phyloP scores from a whole-genome alignment of 2,329 filamentous ascomycete species.

The Microdochium nivale region DNA sequence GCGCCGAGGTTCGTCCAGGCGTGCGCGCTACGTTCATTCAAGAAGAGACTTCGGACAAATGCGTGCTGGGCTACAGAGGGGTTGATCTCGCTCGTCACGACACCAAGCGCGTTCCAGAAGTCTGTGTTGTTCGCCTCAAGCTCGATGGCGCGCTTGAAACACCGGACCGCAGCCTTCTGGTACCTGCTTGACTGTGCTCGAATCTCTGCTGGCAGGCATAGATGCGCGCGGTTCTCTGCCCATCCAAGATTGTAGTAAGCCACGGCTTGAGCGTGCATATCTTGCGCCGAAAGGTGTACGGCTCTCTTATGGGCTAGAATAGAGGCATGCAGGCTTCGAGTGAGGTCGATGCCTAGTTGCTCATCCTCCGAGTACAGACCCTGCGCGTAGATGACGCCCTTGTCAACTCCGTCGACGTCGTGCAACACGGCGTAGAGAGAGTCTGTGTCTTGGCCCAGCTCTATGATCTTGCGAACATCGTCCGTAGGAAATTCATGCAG shows the following conservation, averaged over 20 bases:
- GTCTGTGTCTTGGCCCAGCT: conserved; percentile 38
- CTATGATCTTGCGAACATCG: conserved; percentile 50
- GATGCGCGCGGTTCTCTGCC: conserved; percentile 78
- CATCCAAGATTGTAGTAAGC: conserved; percentile 96
- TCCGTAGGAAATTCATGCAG: conserved; percentile 52
- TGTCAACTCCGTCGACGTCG: conserved; percentile 58
- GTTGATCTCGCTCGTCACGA: conserved; percentile 80
- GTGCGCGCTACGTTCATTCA: conserved; percentile 79
- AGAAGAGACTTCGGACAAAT: conserved; percentile 82
- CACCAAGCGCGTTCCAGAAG: conserved; percentile 94
- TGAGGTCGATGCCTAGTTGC: conserved; percentile 39
- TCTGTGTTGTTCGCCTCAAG: conserved; percentile 88
- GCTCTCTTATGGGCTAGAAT: conserved; percentile 85
- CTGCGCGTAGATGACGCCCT: conserved; percentile 33
- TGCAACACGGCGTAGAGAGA: conserved; percentile 52
- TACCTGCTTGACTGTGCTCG: conserved; percentile 57
- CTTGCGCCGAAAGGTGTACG: conserved; percentile 61
- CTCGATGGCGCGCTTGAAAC: conserved; percentile 94
- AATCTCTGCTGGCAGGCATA: conserved; percentile 45
- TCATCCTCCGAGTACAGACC: conserved; percentile 38
- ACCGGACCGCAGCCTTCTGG: conserved; percentile 72
- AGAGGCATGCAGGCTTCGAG: conserved; percentile 56
- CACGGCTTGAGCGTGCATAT: conserved; percentile 85
- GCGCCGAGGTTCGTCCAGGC: conserved; percentile 89
- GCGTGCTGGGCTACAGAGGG: conserved; percentile 86